These are phyloP conservation scores for Pyronema omphalodes DNA, from an alignment of 495 filamentous ascomycete species.

Conservation along the genomic window DNA sequence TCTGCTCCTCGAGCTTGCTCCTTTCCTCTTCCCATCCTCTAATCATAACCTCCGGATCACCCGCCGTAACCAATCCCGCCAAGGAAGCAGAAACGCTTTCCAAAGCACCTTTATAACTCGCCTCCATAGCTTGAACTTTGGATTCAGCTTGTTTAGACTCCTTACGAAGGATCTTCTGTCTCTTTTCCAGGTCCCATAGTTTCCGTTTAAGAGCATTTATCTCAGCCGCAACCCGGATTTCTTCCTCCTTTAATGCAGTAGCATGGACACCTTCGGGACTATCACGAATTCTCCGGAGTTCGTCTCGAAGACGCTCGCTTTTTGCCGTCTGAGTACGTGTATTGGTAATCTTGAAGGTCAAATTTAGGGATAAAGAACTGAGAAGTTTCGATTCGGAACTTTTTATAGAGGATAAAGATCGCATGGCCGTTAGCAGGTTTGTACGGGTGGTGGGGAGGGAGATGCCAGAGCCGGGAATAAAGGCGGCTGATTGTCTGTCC, in stretches of 20 bases:
- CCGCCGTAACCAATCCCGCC: slow-evolving; percentile 3
- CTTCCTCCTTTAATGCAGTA: slow-evolving; percentile 25
- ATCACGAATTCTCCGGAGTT: slow-evolving; percentile 42
- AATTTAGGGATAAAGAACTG: slow-evolving; percentile 34
- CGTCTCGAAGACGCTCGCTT: slow-evolving; percentile 33
- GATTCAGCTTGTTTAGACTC: slow-evolving; percentile 37
- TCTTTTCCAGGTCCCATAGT: slow-evolving; percentile 13
- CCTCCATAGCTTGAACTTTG: slow-evolving; percentile 11
- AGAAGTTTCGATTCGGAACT: slow-evolving; percentile 50
- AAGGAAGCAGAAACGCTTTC: slow-evolving; percentile 9
- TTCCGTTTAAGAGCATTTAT: slow-evolving; percentile 8
- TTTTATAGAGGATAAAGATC: slow-evolving; percentile 51
- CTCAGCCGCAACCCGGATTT: slow-evolving; percentile 17
- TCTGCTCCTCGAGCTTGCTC: slow-evolving; percentile 36
- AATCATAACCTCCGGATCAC: slow-evolving; percentile 10
- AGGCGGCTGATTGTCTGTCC: slow-evolving; percentile 66
- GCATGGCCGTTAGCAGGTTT: slow-evolving; percentile 53
- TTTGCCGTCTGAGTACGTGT: slow-evolving; percentile 45
- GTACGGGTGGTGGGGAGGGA: slow-evolving; percentile 27
- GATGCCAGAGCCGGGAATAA: slow-evolving; percentile 31
- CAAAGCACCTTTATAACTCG: slow-evolving; percentile 17
- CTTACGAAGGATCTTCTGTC: slow-evolving; percentile 18
- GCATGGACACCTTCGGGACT: slow-evolving; percentile 22
- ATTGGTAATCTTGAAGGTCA: slow-evolving; percentile 39
- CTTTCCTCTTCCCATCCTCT: slow-evolving; percentile 46